Evolutionary conservation across 768 basidiomycete genomes (phyloP).

Genomic region (Rhizopogon sp.): DNA sequence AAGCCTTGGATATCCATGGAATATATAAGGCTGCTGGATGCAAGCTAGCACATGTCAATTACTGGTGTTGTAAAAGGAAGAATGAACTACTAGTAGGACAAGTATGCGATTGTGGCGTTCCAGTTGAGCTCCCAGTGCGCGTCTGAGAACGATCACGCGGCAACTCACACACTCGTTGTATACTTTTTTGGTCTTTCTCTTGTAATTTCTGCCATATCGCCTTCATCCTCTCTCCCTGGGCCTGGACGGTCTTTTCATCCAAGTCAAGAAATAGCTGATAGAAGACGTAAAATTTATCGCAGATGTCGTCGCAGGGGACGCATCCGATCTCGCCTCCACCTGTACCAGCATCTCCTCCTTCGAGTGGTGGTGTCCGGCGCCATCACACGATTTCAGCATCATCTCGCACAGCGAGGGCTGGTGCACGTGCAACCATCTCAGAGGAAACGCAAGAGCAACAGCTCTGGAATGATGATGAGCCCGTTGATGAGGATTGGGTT

Average conservation of each 20-base stretch:
- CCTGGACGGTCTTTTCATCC: slow-evolving; percentile 3
- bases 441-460: slow-evolving; percentile 60
- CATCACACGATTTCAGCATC: slow-evolving; percentile 82
- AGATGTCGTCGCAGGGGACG: slow-evolving; percentile 33
- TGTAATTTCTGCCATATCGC: slow-evolving; percentile 4
- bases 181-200: slow-evolving; percentile 5
- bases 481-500: slow-evolving; percentile 77
- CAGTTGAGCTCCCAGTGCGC: neutral
- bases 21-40: slow-evolving; percentile 38
- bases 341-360: slow-evolving; percentile 29
- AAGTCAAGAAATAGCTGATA: neutral
- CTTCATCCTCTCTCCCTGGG: neutral
- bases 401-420: slow-evolving; percentile 57
- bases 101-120: too few relatives aligned
- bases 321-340: slow-evolving; percentile 39
- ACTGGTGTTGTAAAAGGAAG: too few relatives aligned
- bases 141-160: neutral
- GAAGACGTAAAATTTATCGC: slow-evolving; percentile 6
- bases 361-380: slow-evolving; percentile 53
- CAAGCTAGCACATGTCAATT: slow-evolving; percentile 6
- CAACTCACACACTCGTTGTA: neutral
- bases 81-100: too few relatives aligned
- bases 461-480: slow-evolving; percentile 70
- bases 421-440: slow-evolving; percentile 58
- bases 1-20: slow-evolving; percentile 39